Conservation (phyloP, 805 yeast species). For the Metschnikowia continentalis region DNA sequence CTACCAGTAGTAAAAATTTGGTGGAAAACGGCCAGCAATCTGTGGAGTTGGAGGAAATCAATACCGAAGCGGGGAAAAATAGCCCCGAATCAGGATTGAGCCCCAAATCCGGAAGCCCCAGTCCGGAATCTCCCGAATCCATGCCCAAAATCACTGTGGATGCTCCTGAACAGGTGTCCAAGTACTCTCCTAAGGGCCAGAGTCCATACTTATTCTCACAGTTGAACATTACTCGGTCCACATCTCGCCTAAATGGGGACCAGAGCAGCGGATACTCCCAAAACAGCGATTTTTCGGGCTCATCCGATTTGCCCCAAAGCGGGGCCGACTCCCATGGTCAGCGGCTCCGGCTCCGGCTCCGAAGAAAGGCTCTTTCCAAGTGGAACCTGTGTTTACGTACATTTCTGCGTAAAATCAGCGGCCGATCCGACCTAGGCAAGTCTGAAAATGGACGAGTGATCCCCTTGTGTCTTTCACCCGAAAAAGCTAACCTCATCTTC, state of each 20-base stretch:
- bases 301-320: background rate
- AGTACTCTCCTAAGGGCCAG: background rate
- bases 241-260: constrained; percentile 10
- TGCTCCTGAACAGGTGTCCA: background rate
- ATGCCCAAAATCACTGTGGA: constrained; percentile 9
- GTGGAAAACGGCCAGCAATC: constrained; percentile 8
- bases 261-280: constrained; percentile 7
- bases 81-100: too few species aligned
- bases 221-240: constrained; percentile 8
- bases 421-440: constrained; percentile 6
- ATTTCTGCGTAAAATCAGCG: constrained; percentile 3
- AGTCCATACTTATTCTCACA: constrained; percentile 6
- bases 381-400: background rate
- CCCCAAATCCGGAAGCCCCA: constrained; percentile 2
- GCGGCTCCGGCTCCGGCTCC: constrained; percentile 6
- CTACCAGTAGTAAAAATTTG: constrained; percentile 7
- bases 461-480: constrained; percentile 54
- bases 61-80: background rate
- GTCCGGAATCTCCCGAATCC: background rate
- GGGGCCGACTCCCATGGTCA: background rate
- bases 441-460: constrained; percentile 63
- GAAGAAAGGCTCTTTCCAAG: constrained; percentile 27
- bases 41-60: constrained; percentile 7
- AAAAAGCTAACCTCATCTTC: constrained; percentile 27
- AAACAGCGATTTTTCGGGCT: background rate